Conservation (phyloP, 192 early-diverging fungal species). For the Coemansia sp. region DNA sequence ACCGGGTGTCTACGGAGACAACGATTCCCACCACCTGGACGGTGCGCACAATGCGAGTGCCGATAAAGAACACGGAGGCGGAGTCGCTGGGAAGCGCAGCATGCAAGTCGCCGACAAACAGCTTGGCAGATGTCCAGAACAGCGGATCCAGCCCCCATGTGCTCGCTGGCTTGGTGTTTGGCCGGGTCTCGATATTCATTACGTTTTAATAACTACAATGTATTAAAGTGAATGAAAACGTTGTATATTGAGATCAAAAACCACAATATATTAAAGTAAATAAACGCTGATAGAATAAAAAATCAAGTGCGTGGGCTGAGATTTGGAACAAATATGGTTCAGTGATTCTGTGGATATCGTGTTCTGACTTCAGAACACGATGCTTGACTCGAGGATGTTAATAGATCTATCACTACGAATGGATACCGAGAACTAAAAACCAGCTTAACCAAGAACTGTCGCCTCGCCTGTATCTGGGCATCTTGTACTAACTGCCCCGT, state of each 20-base stretch:
- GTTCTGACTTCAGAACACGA: too few relatives aligned
- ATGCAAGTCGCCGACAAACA: constrained; percentile 46
- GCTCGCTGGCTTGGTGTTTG: constrained; percentile 10
- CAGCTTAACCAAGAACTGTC: too few relatives aligned
- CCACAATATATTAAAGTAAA: background rate
- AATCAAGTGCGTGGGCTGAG: too few relatives aligned
- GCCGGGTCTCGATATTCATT: constrained; percentile 15
- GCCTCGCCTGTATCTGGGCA: too few relatives aligned
- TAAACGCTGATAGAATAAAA: background rate
- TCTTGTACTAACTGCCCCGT: too few relatives aligned
- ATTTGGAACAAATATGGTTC: background rate
- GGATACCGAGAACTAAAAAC: too few relatives aligned
- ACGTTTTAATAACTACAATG: background rate
- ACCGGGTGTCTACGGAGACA: constrained; percentile 24
- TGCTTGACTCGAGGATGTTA: too few relatives aligned
- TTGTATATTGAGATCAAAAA: too few relatives aligned
- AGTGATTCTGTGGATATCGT: background rate
- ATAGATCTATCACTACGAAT: too few relatives aligned
- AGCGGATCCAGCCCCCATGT: constrained; percentile 50
- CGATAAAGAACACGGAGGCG: constrained; percentile 35
- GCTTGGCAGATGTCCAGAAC: constrained; percentile 47
- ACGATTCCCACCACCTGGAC: constrained; percentile 49
- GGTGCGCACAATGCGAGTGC: constrained; percentile 28
- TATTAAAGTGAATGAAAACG: background rate
- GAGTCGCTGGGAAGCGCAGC: constrained; percentile 20